Percentiles rank a stretch among this genome's conserved stretches.
Evolutionary conservation across 495 filamentous ascomycete genomes (phyloP).

Genomic region (Hypoxylon lenormandii): DNA sequence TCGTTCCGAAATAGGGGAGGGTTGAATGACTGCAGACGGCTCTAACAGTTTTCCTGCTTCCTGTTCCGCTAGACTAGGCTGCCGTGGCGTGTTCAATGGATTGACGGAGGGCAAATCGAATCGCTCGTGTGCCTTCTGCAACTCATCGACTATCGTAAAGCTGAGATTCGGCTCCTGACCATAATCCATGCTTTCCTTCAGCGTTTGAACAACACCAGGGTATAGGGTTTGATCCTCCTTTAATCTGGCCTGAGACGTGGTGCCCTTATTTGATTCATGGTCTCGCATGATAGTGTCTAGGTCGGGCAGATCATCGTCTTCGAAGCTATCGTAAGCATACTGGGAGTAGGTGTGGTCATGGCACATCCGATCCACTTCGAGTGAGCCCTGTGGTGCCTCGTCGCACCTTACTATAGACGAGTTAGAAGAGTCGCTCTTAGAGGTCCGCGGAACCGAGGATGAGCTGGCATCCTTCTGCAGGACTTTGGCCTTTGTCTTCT

Average conservation of each 20-base stretch:
- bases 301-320: constrained; percentile 39
- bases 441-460: constrained; percentile 23
- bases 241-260: constrained; percentile 51
- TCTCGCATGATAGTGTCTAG: constrained; percentile 33
- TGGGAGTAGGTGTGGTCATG: background rate
- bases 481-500: background rate
- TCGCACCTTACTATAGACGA: background rate
- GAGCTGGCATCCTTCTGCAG: constrained; percentile 10
- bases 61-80: background rate
- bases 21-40: background rate
- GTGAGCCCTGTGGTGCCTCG: background rate
- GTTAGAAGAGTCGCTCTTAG: constrained; percentile 18
- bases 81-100: background rate
- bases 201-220: constrained; percentile 37
- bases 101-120: constrained; percentile 33
- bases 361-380: background rate
- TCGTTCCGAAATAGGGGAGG: constrained; percentile 8
- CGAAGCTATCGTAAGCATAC: constrained; percentile 35
- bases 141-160: constrained; percentile 51
- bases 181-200: constrained; percentile 50
- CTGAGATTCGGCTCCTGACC: constrained; percentile 49
- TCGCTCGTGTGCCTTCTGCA: constrained; percentile 44
- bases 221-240: constrained; percentile 49
- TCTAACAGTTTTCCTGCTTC: background rate
- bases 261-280: constrained; percentile 32